These are phyloP conservation scores for Carex cristatella DNA, from an alignment of 176 grass and related monocot species.

Conservation along the genomic window DNA sequence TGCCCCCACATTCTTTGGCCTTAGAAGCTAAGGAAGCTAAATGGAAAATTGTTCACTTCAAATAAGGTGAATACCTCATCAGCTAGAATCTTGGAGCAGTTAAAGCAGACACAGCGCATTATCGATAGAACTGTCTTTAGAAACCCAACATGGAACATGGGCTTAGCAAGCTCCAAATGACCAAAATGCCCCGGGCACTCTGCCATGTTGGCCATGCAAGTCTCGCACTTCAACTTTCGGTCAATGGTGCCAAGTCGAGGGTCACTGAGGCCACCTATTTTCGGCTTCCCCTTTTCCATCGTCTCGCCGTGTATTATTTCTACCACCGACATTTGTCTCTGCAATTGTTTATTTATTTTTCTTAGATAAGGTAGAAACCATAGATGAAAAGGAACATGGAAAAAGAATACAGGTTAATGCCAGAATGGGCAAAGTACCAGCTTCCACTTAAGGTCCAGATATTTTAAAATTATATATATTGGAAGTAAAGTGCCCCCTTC, in stretches of 20 bases:
- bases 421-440: not conserved
- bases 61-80: conserved; percentile 56
- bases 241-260: conserved; percentile 86
- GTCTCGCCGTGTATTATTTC: conserved; percentile 86
- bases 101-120: conserved; percentile 99
- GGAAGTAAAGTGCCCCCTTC: too few species aligned
- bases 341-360: conserved; percentile 22
- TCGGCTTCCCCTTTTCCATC: conserved; percentile 93
- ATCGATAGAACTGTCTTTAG: conserved; percentile 93
- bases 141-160: conserved; percentile 96
- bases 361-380: not conserved
- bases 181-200: conserved; percentile 98
- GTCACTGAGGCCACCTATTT: conserved; percentile 82
- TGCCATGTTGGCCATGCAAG: conserved; percentile 95
- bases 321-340: conserved; percentile 98
- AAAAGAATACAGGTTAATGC: not conserved
- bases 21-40: not conserved
- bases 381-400: not conserved
- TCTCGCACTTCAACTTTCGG: conserved; percentile 90
- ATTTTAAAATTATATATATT: too few species aligned
- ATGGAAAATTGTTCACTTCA: not conserved
- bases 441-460: not conserved
- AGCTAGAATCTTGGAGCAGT: conserved; percentile 96
- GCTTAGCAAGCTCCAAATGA: conserved; percentile 95
- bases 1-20: not conserved